phyloP scores from a whole-genome alignment of 768 basidiomycete species.

The Hirschioporus abietinus region DNA sequence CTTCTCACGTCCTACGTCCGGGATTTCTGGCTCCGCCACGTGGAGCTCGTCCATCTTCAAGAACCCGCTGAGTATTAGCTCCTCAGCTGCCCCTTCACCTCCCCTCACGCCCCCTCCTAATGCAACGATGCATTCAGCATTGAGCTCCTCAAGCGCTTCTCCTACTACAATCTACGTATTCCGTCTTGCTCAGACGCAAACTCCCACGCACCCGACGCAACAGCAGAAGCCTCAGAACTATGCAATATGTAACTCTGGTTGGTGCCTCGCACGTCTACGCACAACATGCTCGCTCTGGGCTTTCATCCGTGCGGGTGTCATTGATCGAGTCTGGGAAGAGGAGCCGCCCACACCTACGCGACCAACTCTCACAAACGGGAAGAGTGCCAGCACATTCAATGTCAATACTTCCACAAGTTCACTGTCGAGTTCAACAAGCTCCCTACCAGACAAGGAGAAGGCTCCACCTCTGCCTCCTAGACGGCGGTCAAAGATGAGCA shows the following conservation, averaged over 20 bases:
- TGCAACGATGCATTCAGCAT: not conserved
- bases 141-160: constrained; percentile 11
- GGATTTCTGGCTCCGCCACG: constrained; percentile 29
- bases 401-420: constrained; percentile 14
- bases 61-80: constrained; percentile 36
- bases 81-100: constrained; percentile 28
- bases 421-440: constrained; percentile 11
- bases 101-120: constrained; percentile 26
- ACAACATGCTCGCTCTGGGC: constrained; percentile 90
- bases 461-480: constrained; percentile 58
- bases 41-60: constrained; percentile 61
- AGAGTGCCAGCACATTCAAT: constrained; percentile 16
- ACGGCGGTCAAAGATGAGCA: constrained; percentile 27
- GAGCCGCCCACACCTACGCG: constrained; percentile 39
- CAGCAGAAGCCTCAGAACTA: constrained; percentile 45
- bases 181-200: constrained; percentile 37
- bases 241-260: constrained; percentile 79
- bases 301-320: constrained; percentile 73
- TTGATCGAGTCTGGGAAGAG: constrained; percentile 90
- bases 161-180: constrained; percentile 54
- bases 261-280: constrained; percentile 79
- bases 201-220: constrained; percentile 16
- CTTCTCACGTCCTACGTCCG: constrained; percentile 24
- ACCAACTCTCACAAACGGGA: constrained; percentile 25
- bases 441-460: constrained; percentile 27